These are phyloP conservation scores for Jatropha multifida DNA, from an alignment of 441 rosid genomes.

Conservation along the genomic window DNA sequence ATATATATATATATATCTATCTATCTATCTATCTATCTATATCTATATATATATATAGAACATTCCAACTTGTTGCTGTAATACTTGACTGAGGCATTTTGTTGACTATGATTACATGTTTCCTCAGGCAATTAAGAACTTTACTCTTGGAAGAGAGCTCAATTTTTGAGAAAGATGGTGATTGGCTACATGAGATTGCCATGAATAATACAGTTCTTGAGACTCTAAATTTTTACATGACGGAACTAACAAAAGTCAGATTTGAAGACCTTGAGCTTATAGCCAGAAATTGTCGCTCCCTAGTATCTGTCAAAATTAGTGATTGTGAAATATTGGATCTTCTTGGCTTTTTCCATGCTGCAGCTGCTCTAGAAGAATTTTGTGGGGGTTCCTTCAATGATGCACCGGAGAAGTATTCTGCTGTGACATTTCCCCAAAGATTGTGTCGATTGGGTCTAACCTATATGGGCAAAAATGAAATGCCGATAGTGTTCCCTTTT, in stretches of 20 bases:
- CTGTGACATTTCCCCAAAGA: constrained; percentile 53
- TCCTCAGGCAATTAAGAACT: constrained; percentile 67
- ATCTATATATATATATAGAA: too few species aligned
- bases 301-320: constrained; percentile 69
- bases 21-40: too few species aligned
- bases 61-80: not conserved
- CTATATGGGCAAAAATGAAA: constrained; percentile 68
- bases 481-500: constrained; percentile 76
- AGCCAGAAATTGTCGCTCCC: constrained; percentile 66
- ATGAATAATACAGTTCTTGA: constrained; percentile 66
- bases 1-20: not conserved
- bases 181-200: constrained; percentile 91
- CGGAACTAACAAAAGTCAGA: constrained; percentile 49
- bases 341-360: constrained; percentile 62
- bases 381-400: constrained; percentile 76
- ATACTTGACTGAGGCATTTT: constrained; percentile 6
- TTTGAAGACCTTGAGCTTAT: constrained; percentile 69
- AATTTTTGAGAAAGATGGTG: constrained; percentile 64
- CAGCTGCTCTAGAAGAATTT: constrained; percentile 72
- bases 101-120: constrained; percentile 8
- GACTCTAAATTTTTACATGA: constrained; percentile 81
- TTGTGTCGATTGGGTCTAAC: constrained; percentile 72
- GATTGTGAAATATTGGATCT: constrained; percentile 74
- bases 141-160: constrained; percentile 83
- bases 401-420: constrained; percentile 47